These are phyloP conservation scores for Apophysomyces trapeziformis DNA, from an alignment of 371 early-diverging fungal species.

Conservation along the genomic window DNA sequence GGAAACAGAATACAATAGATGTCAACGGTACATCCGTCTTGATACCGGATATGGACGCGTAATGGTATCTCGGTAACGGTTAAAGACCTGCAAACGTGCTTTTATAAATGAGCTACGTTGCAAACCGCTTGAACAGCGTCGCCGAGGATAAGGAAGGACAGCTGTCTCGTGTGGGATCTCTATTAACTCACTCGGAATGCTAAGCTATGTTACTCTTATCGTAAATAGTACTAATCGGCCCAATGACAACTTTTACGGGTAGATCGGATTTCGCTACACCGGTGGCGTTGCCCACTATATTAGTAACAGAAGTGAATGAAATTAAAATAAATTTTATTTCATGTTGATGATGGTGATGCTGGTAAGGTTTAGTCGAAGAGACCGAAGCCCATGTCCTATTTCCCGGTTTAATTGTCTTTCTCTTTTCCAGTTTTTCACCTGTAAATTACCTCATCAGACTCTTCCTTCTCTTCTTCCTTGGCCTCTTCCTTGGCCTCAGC, in stretches of 20 bases:
- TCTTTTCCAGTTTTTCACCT: not conserved
- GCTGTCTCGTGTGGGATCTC: not conserved
- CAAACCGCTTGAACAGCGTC: not conserved
- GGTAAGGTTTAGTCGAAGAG: slow-evolving; percentile 46
- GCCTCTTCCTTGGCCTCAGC: slow-evolving; percentile 62
- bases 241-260: not conserved
- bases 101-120: not conserved
- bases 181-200: not conserved
- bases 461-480: slow-evolving; percentile 84
- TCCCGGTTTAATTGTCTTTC: not conserved
- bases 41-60: no score
- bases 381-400: slow-evolving; percentile 54
- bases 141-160: not conserved
- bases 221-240: not conserved
- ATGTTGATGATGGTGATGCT: not conserved
- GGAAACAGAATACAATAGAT: no score
- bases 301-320: not conserved
- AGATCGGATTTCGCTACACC: slow-evolving; percentile 1
- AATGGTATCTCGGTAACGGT: no score
- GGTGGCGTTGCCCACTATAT: not conserved
- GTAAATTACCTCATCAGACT: slow-evolving; percentile 76
- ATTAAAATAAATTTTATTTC: slow-evolving; percentile 1
- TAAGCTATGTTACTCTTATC: not conserved
- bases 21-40: not conserved
- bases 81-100: not conserved